Evolutionary conservation across 306 rosid genomes (phyloP).

Genomic region (Lathyrus tuberosus): DNA sequence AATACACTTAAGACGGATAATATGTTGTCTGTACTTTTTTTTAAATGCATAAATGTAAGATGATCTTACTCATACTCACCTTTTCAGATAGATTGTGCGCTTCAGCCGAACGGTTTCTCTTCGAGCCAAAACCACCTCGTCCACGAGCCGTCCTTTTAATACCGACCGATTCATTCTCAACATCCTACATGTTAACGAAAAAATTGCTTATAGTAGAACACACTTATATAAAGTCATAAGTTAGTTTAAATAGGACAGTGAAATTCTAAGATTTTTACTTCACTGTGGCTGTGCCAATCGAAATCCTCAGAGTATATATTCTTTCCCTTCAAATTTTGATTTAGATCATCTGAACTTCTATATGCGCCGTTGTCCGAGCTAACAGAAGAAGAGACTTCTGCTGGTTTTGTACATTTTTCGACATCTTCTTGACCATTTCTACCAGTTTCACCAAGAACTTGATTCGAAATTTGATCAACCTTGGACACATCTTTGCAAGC

Average conservation of each 20-base stretch:
- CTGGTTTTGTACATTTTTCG: conserved; percentile 53
- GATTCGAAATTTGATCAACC: conserved; percentile 45
- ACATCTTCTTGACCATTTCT: conserved; percentile 43
- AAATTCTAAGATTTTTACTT: conserved; percentile 48
- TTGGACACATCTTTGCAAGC: conserved; percentile 48
- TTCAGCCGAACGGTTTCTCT: conserved; percentile 85
- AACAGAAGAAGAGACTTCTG: conserved; percentile 67
- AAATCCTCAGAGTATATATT: conserved; percentile 61
- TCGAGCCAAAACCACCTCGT: conserved; percentile 54
- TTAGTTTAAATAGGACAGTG: conserved; percentile 11
- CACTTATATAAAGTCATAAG: conserved; percentile 12
- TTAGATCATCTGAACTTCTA: conserved; percentile 52
- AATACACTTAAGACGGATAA: conserved; percentile 6
- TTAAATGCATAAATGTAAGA: neutral
- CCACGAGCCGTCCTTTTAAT: conserved; percentile 48
- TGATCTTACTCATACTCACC: conserved; percentile 53
- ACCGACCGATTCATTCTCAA: conserved; percentile 69
- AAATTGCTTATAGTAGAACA: conserved; percentile 21
- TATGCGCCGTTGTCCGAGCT: conserved; percentile 75
- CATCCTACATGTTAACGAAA: conserved; percentile 52
- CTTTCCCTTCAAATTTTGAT: conserved; percentile 57
- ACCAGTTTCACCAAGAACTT: conserved; percentile 33
- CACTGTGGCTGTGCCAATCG: conserved; percentile 82
- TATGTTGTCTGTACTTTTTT: neutral
- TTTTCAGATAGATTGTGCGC: conserved; percentile 93